phyloP scores from a whole-genome alignment of 108 stramenopile genomes.

The Conticribra weissflogii region DNA sequence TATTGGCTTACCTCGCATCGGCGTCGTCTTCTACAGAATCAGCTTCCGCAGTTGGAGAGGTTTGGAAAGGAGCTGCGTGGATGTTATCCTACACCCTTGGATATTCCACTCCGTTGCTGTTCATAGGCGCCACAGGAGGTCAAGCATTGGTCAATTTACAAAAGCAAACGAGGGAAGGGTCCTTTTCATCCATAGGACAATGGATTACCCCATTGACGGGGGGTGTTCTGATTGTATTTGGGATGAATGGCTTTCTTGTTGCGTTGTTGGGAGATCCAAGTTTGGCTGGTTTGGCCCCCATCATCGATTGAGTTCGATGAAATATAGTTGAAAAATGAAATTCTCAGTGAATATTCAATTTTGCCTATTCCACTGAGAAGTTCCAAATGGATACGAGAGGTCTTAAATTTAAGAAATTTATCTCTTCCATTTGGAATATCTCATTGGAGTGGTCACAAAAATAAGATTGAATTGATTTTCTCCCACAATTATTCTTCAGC shows the following conservation, averaged over 20 bases:
- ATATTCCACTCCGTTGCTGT: slow-evolving; percentile 78
- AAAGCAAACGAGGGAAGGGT: slow-evolving; percentile 26
- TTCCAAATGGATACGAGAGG: no score
- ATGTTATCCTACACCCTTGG: slow-evolving; percentile 79
- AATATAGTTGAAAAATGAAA: background rate
- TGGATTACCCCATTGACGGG: slow-evolving; percentile 82
- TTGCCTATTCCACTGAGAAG: no score
- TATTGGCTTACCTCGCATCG: slow-evolving; percentile 80
- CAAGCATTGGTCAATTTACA: slow-evolving; percentile 70
- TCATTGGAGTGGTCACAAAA: no score
- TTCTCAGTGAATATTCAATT: no score
- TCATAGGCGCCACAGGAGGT: slow-evolving; percentile 77
- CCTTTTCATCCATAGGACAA: slow-evolving; percentile 47
- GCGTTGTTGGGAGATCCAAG: slow-evolving; percentile 83
- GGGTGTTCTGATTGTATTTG: slow-evolving; percentile 76
- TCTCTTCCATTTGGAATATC: no score
- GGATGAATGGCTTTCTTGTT: slow-evolving; percentile 74
- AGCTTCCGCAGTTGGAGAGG: slow-evolving; percentile 63
- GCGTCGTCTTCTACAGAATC: slow-evolving; percentile 70
- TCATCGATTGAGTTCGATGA: slow-evolving; percentile 38
- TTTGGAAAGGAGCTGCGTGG: slow-evolving; percentile 68
- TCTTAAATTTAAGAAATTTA: no score
- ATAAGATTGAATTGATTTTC: no score
- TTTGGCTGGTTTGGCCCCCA: slow-evolving; percentile 67
- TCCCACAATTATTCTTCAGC: no score